A percentile compares a stretch with the other conserved stretches of the same genome.
These are phyloP conservation scores for Ramaria sp. DNA, from an alignment of 768 basidiomycete genomes.

Conservation along the genomic window DNA sequence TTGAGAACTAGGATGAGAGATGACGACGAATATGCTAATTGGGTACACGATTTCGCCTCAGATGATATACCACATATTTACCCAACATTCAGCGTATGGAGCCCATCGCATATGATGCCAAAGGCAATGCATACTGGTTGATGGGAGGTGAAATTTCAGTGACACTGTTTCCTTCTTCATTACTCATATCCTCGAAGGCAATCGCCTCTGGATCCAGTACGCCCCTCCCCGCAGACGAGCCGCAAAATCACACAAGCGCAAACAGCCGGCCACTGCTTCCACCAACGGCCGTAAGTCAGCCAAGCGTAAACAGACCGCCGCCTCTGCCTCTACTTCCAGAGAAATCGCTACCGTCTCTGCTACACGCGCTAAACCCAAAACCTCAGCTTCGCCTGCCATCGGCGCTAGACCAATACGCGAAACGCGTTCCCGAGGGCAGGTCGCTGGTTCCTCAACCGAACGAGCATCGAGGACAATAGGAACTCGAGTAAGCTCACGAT, in stretches of 20 bases:
- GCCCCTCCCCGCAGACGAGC: slow-evolving; percentile 27
- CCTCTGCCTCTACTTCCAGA: slow-evolving; percentile 47
- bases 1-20: slow-evolving; percentile 64
- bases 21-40: slow-evolving; percentile 67
- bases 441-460: background rate
- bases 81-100: slow-evolving; percentile 53
- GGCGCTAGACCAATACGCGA: slow-evolving; percentile 5
- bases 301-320: slow-evolving; percentile 20
- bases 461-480: slow-evolving; percentile 28
- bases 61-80: slow-evolving; percentile 5
- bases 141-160: slow-evolving; percentile 53
- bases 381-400: slow-evolving; percentile 20
- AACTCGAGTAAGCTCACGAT: slow-evolving; percentile 54
- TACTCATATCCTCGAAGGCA: slow-evolving; percentile 33
- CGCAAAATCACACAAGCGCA: slow-evolving; percentile 26
- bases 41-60: slow-evolving; percentile 42
- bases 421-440: background rate
- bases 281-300: slow-evolving; percentile 12
- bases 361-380: slow-evolving; percentile 49
- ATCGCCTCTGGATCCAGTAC: slow-evolving; percentile 85
- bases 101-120: slow-evolving; percentile 75
- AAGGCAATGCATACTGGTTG: slow-evolving; percentile 74
- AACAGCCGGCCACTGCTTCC: slow-evolving; percentile 16
- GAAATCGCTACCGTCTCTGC: slow-evolving; percentile 26
- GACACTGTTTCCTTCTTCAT: slow-evolving; percentile 3